These are phyloP conservation scores for Vachellia collinsii DNA, from an alignment of 306 rosid species.

Conservation along the genomic window DNA sequence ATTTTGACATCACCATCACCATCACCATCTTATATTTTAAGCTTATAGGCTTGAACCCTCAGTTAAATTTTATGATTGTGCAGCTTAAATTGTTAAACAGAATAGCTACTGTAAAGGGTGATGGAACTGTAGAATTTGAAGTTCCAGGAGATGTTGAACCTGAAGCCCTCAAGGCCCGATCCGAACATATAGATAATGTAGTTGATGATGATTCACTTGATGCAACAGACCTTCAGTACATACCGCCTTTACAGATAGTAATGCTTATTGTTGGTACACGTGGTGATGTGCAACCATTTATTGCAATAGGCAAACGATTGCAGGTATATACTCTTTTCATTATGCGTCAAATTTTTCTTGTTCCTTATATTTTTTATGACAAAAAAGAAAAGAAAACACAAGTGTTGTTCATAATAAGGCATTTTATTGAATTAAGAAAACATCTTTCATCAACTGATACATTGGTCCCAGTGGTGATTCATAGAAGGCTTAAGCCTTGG, in stretches of 20 bases:
- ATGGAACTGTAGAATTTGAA: slow-evolving; percentile 96
- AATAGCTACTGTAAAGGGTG: slow-evolving; percentile 91
- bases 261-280: slow-evolving; percentile 97
- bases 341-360: slow-evolving; percentile 26
- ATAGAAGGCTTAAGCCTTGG: background rate
- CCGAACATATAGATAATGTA: slow-evolving; percentile 44
- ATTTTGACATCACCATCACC: background rate
- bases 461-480: background rate
- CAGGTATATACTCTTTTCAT: slow-evolving; percentile 55
- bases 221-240: slow-evolving; percentile 61
- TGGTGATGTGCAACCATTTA: slow-evolving; percentile 97
- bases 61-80: slow-evolving; percentile 47
- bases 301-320: slow-evolving; percentile 93
- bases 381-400: background rate
- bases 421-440: background rate
- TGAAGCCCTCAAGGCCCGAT: slow-evolving; percentile 48
- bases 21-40: slow-evolving; percentile 24
- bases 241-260: slow-evolving; percentile 83
- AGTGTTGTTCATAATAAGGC: background rate
- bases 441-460: background rate
- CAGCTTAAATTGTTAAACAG: slow-evolving; percentile 88
- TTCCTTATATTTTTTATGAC: background rate
- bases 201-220: slow-evolving; percentile 65
- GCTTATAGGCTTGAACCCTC: slow-evolving; percentile 25
- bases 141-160: slow-evolving; percentile 79